These are phyloP conservation scores for Daldinia loculata DNA, from an alignment of 495 filamentous ascomycete genomes.

Conservation along the genomic window DNA sequence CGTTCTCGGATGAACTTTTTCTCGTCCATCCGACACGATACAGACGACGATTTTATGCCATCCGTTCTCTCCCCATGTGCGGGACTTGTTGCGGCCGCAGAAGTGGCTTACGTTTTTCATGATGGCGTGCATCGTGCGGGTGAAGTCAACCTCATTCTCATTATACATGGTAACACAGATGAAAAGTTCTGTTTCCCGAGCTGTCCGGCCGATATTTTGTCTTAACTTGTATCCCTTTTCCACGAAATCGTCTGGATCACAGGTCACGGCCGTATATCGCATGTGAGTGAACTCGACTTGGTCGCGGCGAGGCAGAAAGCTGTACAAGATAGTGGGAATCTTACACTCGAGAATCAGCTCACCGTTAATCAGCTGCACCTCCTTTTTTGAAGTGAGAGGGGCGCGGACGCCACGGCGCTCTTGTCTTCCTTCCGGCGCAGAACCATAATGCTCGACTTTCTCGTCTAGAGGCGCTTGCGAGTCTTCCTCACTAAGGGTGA, in stretches of 20 bases:
- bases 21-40: constrained; percentile 91
- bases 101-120: constrained; percentile 99
- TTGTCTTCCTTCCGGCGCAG: constrained; percentile 85
- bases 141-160: constrained; percentile 95
- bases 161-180: constrained; percentile 99
- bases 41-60: constrained; percentile 99
- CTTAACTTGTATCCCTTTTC: constrained; percentile 89
- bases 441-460: constrained; percentile 79
- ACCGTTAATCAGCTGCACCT: constrained; percentile 95
- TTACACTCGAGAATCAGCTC: constrained; percentile 98
- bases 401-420: constrained; percentile 82
- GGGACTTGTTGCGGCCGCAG: constrained; percentile 87
- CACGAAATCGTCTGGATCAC: constrained; percentile 95
- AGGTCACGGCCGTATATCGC: constrained; percentile 99
- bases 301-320: constrained; percentile 89
- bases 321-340: constrained; percentile 96
- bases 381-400: constrained; percentile 90
- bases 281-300: constrained; percentile 98
- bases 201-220: constrained; percentile 88
- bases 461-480: constrained; percentile 61
- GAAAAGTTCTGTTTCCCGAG: constrained; percentile 95
- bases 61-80: constrained; percentile 95
- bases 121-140: constrained; percentile 97
- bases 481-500: constrained; percentile 52
- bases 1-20: constrained; percentile 93